Percentiles rank a stretch among this genome's conserved stretches.
Conservation (phyloP, 192 early-diverging fungal species). For the Podila minutissima region DNA sequence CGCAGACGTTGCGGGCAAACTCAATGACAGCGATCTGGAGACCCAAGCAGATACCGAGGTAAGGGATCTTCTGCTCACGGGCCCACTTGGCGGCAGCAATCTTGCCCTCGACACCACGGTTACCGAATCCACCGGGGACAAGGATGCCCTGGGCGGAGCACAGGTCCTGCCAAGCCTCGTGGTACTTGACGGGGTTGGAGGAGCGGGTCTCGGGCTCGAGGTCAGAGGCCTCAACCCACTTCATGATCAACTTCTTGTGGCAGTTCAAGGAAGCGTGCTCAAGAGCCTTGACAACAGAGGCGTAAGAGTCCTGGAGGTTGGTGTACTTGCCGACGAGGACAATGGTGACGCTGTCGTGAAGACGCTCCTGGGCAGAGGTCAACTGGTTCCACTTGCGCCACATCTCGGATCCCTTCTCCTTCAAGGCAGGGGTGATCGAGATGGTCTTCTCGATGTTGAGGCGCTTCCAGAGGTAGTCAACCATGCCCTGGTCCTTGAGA, state of each 20-base stretch:
- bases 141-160: slow-evolving; percentile 92
- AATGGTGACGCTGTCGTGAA: slow-evolving; percentile 87
- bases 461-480: slow-evolving; percentile 83
- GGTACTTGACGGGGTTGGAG: slow-evolving; percentile 90
- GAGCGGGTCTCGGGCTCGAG: slow-evolving; percentile 80
- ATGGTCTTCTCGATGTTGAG: slow-evolving; percentile 75
- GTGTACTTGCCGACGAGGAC: slow-evolving; percentile 98
- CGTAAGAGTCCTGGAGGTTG: slow-evolving; percentile 95
- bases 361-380: slow-evolving; percentile 76
- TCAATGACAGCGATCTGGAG: slow-evolving; percentile 98
- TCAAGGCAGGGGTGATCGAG: slow-evolving; percentile 61
- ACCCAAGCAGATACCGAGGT: slow-evolving; percentile 97
- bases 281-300: slow-evolving; percentile 95
- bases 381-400: slow-evolving; percentile 91
- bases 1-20: slow-evolving; percentile 94
- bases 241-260: slow-evolving; percentile 83
- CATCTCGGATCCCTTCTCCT: slow-evolving; percentile 67
- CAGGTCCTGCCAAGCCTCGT: slow-evolving; percentile 94
- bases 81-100: slow-evolving; percentile 96
- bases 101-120: slow-evolving; percentile 97
- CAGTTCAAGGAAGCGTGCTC: slow-evolving; percentile 93
- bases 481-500: slow-evolving; percentile 85
- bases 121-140: slow-evolving; percentile 98
- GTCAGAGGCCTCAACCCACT: slow-evolving; percentile 96
- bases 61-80: slow-evolving; percentile 96